A percentile compares a stretch with the other conserved stretches of the same genome.
These are phyloP conservation scores for Pseudoturritis turrita DNA, from an alignment of 345 rosid species.

Conservation along the genomic window DNA sequence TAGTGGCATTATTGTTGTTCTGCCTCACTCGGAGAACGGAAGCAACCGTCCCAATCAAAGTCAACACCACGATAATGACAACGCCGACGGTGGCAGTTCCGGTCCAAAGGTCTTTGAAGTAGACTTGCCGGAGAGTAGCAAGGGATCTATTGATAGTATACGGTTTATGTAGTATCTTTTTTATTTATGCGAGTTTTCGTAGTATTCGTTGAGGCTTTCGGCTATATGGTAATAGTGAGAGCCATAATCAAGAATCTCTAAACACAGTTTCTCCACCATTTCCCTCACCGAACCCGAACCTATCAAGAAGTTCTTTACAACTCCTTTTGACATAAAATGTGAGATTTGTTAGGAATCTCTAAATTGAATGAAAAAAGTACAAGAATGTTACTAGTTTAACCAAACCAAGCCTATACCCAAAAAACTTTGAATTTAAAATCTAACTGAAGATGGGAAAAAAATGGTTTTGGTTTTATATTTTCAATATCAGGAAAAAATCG, in stretches of 20 bases:
- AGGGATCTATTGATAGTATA: neutral
- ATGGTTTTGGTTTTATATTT: no score
- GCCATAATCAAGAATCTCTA: neutral
- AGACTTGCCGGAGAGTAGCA: conserved; percentile 22
- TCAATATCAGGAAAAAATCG: no score
- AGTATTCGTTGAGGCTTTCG: neutral
- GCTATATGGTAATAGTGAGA: neutral
- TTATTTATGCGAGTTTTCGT: neutral
- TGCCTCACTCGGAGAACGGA: conserved; percentile 15
- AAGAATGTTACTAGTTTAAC: no score
- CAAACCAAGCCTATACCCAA: neutral
- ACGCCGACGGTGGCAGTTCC: conserved; percentile 14
- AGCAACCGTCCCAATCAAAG: conserved; percentile 15
- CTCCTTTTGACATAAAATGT: neutral
- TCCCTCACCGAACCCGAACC: conserved; percentile 10
- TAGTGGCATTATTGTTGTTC: neutral
- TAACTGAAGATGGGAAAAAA: neutral
- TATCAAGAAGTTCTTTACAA: conserved; percentile 16
- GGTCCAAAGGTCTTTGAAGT: conserved; percentile 36
- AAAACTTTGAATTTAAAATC: neutral
- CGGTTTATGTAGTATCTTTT: no score
- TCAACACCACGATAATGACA: conserved; percentile 5
- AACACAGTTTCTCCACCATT: conserved; percentile 27
- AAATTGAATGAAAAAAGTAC: neutral
- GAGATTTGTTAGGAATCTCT: neutral